Conservation (phyloP, 768 basidiomycete species). For the Leccinum uliginosum region DNA sequence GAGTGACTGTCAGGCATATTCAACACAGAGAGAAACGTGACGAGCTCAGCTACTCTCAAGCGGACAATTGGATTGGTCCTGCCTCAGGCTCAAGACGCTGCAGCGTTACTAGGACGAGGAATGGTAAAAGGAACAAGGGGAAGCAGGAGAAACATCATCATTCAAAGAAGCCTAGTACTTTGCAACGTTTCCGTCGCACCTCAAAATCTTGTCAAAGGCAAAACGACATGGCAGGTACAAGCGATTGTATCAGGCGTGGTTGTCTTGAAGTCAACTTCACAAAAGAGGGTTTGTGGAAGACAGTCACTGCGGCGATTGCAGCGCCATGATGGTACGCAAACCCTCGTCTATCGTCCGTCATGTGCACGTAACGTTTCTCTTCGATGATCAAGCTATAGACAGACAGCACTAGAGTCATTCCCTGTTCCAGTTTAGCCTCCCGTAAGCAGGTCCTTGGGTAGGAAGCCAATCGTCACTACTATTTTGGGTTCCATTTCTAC, state of each 20-base stretch:
- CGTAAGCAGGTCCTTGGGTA: not conserved
- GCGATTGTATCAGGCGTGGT: constrained; percentile 32
- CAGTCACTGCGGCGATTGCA: constrained; percentile 25
- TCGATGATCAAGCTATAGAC: constrained; percentile 2
- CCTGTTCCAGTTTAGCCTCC: constrained; percentile 47
- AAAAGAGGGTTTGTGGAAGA: constrained; percentile 30
- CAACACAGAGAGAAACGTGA: constrained; percentile 33
- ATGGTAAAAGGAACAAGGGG: too few relatives aligned
- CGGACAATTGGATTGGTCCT: constrained; percentile 64
- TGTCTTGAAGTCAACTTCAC: constrained; percentile 34
- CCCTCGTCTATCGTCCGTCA: not conserved
- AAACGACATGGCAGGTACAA: constrained; percentile 49
- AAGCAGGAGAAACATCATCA: too few relatives aligned
- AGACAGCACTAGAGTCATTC: constrained; percentile 23
- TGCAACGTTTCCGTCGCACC: constrained; percentile 32
- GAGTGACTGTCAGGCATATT: constrained; percentile 53
- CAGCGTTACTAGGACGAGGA: constrained; percentile 40
- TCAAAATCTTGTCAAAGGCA: constrained; percentile 40
- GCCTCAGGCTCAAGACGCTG: constrained; percentile 39
- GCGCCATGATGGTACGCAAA: constrained; percentile 13
- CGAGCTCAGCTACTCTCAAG: constrained; percentile 50
- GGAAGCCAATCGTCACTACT: not conserved
- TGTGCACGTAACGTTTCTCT: not conserved
- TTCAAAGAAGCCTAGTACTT: too few relatives aligned
- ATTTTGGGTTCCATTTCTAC: not conserved